phyloP scores from a whole-genome alignment of 1,284 basidiomycete genomes.

The Cerrena zonata region DNA sequence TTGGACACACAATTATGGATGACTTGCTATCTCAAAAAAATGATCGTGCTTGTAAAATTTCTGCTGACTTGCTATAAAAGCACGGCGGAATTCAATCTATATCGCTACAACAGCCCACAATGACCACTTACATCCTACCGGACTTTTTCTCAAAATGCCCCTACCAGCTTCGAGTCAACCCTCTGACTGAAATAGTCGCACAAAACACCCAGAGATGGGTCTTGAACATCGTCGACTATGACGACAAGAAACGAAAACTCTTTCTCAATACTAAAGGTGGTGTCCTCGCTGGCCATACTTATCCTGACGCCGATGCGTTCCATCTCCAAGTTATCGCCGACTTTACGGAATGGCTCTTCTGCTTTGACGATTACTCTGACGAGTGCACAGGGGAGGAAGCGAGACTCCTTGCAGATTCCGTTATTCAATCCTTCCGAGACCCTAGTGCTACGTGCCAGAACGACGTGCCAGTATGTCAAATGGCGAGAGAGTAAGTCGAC shows the following conservation, averaged over 20 bases:
- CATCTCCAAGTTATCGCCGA: slow-evolving; percentile 54
- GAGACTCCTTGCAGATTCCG: slow-evolving; percentile 26
- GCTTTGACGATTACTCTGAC: slow-evolving; percentile 36
- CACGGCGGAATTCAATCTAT: too few species aligned
- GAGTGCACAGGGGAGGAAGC: slow-evolving; percentile 29
- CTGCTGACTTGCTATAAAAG: too few species aligned
- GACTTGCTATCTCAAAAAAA: too few species aligned
- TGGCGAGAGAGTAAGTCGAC: slow-evolving; percentile 47
- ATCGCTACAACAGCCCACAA: too few species aligned
- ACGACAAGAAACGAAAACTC: slow-evolving; percentile 42
- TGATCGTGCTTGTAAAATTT: too few species aligned
- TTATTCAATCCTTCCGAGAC: slow-evolving; percentile 35
- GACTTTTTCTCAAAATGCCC: slow-evolving; percentile 65
- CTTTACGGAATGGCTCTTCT: slow-evolving; percentile 36
- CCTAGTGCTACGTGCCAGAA: slow-evolving; percentile 20
- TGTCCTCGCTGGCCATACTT: slow-evolving; percentile 51
- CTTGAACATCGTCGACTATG: slow-evolving; percentile 53
- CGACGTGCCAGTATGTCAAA: slow-evolving; percentile 34
- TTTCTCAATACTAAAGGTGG: slow-evolving; percentile 53
- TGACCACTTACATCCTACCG: slow-evolving; percentile 48
- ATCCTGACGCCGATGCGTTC: slow-evolving; percentile 46
- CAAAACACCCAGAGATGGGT: slow-evolving; percentile 62
- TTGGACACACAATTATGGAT: too few species aligned
- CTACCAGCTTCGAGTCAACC: slow-evolving; percentile 48
- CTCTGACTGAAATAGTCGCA: slow-evolving; percentile 51